Evolutionary conservation across 1,284 basidiomycete genomes (phyloP).

Genomic region (Erythrobasidium hasegawianum): DNA sequence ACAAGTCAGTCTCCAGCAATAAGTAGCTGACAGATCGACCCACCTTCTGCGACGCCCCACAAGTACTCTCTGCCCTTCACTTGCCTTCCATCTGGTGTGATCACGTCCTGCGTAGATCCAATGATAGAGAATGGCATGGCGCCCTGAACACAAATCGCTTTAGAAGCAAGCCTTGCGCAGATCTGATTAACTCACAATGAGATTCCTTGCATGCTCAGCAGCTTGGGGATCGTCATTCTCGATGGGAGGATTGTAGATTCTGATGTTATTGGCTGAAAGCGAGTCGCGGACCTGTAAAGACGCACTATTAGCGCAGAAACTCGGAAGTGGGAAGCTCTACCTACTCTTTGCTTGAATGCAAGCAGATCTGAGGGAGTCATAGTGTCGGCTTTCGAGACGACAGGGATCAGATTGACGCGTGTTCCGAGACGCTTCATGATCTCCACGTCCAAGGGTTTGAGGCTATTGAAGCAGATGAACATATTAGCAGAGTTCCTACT

Average conservation of each 20-base stretch:
- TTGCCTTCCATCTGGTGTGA: slow-evolving; percentile 79
- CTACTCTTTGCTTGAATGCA: slow-evolving; percentile 85
- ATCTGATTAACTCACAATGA: slow-evolving; percentile 53
- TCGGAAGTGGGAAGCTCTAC: slow-evolving; percentile 48
- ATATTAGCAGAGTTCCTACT: neutral
- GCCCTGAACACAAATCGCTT: slow-evolving; percentile 51
- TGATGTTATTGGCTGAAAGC: slow-evolving; percentile 84
- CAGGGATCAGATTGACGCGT: slow-evolving; percentile 95
- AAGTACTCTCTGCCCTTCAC: slow-evolving; percentile 98
- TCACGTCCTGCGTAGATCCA: slow-evolving; percentile 91
- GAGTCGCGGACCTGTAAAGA: slow-evolving; percentile 74
- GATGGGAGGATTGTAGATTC: slow-evolving; percentile 88
- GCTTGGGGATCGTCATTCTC: slow-evolving; percentile 84
- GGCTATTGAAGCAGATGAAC: slow-evolving; percentile 52
- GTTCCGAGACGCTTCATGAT: slow-evolving; percentile 97
- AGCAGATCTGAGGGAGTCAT: slow-evolving; percentile 88
- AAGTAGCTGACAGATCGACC: slow-evolving; percentile 41
- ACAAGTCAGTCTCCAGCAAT: neutral
- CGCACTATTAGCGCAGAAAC: neutral
- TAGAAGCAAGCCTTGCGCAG: neutral
- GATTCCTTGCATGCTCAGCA: slow-evolving; percentile 81
- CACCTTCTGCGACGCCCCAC: slow-evolving; percentile 99
- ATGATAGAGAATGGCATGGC: slow-evolving; percentile 99
- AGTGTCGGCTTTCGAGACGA: slow-evolving; percentile 94
- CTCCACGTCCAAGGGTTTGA: slow-evolving; percentile 98